Base-by-base conservation (phyloP, 768 basidiomycete species). In the Clavaria fumosa region DNA sequence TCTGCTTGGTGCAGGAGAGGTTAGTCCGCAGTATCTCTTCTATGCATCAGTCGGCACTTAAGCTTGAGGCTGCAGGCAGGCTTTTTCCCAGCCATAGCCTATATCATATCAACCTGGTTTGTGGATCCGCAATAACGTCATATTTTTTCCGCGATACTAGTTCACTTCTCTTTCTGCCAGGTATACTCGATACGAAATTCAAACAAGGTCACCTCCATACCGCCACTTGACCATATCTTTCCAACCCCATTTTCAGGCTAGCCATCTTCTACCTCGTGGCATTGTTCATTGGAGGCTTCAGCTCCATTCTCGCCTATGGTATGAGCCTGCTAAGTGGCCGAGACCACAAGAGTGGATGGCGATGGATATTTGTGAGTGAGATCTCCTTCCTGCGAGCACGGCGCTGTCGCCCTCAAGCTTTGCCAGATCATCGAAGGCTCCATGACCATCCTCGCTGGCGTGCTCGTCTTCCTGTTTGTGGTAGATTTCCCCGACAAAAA, bases 151-250 rank as follows among this genome's bases (percentile, higher is more conserved):
- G 7, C 21, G 9, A 44, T 17, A 24, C 26, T 35, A 35, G 15
- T 23, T 34, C 26, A 23, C 33, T 35, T 35, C 23, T 12, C 26
- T 33, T 22, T 24, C n/a, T 20, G 24, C 30, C 39, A 67, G 67
- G 69, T 70, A 69, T 49, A 63, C 53, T 12, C 61, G 66, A 21
- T 60, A 67, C 35, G 67, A 71, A 57, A 63, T 68, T 10, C 69
- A 70, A 44, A 65, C 58, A 47, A 53, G 69, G 69, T 62, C 26
- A 23, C 52, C 50, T 31, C 19, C 27, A 23, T 35, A 38, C 30
- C 19, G 24, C 30, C 7, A 38, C 15, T 7, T 7, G 6, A 15
- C 37, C 12, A n/a, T 23, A 17, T 19, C 2, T 31, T 15, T 23
- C 35, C 17, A 31, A 30, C 33, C 23, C 40, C 24, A 28, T 14